Evolutionary conservation across 148 eudicot genomes (phyloP), one percentile per base, ranked within the genome.

Genomic region (Diospyros kaki): DNA sequence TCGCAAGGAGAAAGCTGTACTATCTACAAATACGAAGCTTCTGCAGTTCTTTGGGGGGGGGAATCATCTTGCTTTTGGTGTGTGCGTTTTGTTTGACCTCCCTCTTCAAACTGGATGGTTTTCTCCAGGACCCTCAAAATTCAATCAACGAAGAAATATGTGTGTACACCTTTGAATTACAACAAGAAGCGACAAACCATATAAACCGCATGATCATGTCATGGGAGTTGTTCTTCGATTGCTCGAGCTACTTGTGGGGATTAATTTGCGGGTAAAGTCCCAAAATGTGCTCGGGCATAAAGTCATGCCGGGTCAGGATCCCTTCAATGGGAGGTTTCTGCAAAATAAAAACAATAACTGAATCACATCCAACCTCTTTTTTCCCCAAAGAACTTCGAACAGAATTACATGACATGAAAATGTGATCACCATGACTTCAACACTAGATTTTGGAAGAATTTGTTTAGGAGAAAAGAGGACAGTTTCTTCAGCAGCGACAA

Each of bases 271-370:
- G 95, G 79, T 90, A 79, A 61, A 88, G 83, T 50, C 91, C 89
- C 67, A 88, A 55, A 12, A 90, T 75, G 78, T 90, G 95, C 81
- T 88, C 92, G 5, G 84, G 82, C 86, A 86, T 85, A 68, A 90
- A 90, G 81, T 90, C 95, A 38, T 90, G 95, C 68, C 95, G 78
- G 5, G 95, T 90, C 81, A 90, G 67, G 55, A 88, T 81, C 46
- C 95, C 95, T 6, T 84, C 85, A 48, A 90, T 66, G 0, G 95
- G 95, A 61, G 90, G 84, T 75, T 83, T 81, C 92, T 90, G 90
- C 81, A 81, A 75, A 58, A 60, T 5, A 9, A 8, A 62, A 41
- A 38, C 46, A 15, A 50, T n/a, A 58, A 3, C 38, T 52, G 43
- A 6, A 52, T 53, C 39, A 6, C 15, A 54, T 17, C n/a, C 0